Percentiles rank a stretch among this genome's conserved stretches.
These are phyloP conservation scores for Lenzites betulinus DNA, from an alignment of 768 basidiomycete species.

Conservation along the genomic window DNA sequence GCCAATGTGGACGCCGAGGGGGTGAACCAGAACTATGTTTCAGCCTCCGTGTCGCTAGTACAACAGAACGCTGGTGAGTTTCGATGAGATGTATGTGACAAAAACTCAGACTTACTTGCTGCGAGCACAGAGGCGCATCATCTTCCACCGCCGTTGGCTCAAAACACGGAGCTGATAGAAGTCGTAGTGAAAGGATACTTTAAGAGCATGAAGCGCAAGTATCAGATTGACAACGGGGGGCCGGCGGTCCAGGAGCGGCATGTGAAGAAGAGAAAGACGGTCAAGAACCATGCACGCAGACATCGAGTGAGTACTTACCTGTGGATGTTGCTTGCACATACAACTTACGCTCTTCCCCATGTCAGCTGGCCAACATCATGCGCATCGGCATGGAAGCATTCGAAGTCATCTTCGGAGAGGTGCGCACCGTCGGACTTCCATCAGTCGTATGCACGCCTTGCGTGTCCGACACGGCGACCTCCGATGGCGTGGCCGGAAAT, in stretches of 20 bases:
- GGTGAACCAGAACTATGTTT: no score
- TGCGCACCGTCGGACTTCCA: neutral
- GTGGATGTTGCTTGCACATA: neutral
- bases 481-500: no score
- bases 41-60: no score
- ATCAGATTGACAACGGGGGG: neutral
- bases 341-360: no score
- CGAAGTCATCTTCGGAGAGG: neutral
- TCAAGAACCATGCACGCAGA: neutral
- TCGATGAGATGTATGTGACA: no score
- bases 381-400: no score
- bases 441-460: no score
- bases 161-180: neutral
- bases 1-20: neutral
- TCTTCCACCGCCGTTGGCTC: no score
- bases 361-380: no score
- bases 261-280: neutral
- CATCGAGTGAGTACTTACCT: neutral
- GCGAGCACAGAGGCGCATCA: no score
- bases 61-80: no score
- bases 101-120: no score
- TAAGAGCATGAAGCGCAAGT: neutral
- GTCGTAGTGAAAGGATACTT: neutral
- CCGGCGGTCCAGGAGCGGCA: neutral
- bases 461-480: neutral